Evolutionary conservation across 2,329 filamentous ascomycete genomes (phyloP), one percentile per base, ranked within the genome.

Genomic region (Xylariales sp.): DNA sequence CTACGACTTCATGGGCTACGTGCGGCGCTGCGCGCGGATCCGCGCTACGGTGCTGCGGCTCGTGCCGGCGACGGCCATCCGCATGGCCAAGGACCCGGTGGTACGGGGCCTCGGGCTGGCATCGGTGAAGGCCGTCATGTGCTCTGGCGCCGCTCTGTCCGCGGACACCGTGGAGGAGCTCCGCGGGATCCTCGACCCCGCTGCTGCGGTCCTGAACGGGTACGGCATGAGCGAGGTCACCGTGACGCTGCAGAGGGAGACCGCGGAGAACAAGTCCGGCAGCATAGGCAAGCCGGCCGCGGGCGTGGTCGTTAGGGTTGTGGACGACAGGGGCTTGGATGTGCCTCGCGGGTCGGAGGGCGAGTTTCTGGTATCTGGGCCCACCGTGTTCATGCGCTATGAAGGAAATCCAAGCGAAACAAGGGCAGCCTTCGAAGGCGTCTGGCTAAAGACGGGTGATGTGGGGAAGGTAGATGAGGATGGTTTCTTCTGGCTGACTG

Each of bases 381-480:
- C 81, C 0, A 82, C 85, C 41, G 62, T 84, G n/a, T 82, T 81
- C 60, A 72, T 77, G 58, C 82, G 80, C 13, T 87, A 84, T 52
- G 65, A 77, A 46, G 79, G 81, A 49, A 85, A 86, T 47, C 64
- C 70, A 2, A 67, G 73, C 44, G 79, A 74, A 1, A 85, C 81
- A 0, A 62, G 58, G 2, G 74, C 82, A 36, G 74, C 79, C 0
- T 68, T 84, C 36, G 35, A 38, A 12, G 43, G 44, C n/a, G 47
- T 37, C 3, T 88, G 79, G 64, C 87, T 88, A 70, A 83, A 81
- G 55, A 88, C 83, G 0, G 85, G 84, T 4, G 84, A 88, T 50
- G 76, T 88, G 5, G 84, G 82, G 0, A 42, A 42, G 4, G 76
- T 82, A 44, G 78, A 85, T 56, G 80, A 85, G 46, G 62, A 71